Conservation (phyloP, 768 basidiomycete genomes). For the Clitopilus passeckerianus region DNA sequence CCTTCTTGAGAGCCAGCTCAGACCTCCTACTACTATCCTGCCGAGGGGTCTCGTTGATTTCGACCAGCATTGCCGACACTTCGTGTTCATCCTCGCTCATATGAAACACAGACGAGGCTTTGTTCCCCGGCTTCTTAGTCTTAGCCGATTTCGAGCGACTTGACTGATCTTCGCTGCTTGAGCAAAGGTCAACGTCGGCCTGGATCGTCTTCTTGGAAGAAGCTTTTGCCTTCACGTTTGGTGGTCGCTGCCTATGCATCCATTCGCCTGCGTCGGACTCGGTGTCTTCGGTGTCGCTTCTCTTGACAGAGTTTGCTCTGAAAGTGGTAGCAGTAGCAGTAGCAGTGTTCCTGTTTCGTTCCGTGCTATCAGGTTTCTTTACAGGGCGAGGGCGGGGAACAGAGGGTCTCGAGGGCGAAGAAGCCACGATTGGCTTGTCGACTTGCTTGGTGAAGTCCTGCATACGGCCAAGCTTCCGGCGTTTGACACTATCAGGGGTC, state of each 20-base stretch:
- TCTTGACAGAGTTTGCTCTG: neutral
- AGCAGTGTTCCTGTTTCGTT: neutral
- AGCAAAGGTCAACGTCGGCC: constrained; percentile 7
- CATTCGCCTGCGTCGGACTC: neutral
- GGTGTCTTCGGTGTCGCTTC: neutral
- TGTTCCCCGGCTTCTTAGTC: constrained; percentile 5
- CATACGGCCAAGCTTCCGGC: neutral
- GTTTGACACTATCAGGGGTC: neutral
- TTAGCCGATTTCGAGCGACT: constrained; percentile 1
- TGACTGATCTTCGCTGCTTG: constrained; percentile 7
- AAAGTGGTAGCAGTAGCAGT: neutral
- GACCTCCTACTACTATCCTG: neutral
- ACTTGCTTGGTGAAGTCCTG: neutral
- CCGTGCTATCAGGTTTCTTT: neutral
- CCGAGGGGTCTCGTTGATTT: neutral
- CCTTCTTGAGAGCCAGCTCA: neutral
- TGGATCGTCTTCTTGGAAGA: neutral
- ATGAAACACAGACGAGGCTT: constrained; percentile 2
- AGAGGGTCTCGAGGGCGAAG: neutral
- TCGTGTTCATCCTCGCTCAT: neutral
- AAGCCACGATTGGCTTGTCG: neutral
- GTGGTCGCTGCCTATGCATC: neutral
- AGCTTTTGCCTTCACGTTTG: neutral
- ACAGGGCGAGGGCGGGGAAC: neutral
- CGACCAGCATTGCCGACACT: neutral